These are phyloP conservation scores for Grosmannia serpens DNA, from an alignment of 2,329 filamentous ascomycete genomes.

Conservation along the genomic window DNA sequence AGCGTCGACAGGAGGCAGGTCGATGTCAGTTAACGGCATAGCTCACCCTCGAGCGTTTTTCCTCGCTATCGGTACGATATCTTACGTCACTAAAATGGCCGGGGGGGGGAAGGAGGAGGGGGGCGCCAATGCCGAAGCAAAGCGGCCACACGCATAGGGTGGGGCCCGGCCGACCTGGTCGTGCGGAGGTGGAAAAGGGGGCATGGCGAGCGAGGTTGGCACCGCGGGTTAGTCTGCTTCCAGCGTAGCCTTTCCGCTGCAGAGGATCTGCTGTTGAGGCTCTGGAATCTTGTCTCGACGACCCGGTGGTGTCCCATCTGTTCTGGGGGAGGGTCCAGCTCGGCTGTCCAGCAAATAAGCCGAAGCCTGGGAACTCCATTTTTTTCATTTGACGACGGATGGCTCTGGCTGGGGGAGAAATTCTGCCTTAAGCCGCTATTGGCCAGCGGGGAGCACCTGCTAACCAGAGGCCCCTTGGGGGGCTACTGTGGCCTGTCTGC, in stretches of 20 bases:
- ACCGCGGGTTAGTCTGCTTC: background rate
- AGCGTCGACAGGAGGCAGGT: background rate
- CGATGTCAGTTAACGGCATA: conserved; percentile 3
- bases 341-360: background rate
- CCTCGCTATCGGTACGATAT: background rate
- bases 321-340: background rate
- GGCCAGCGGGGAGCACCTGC: background rate
- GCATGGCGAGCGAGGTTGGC: background rate
- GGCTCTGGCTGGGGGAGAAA: no score
- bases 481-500: background rate
- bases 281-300: background rate
- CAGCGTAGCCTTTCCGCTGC: background rate
- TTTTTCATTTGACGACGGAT: no score
- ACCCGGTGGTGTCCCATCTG: background rate
- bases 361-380: background rate
- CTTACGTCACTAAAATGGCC: background rate
- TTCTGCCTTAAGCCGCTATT: background rate
- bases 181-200: background rate
- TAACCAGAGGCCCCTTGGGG: no score
- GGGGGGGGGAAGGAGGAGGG: background rate
- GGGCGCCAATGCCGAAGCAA: conserved; percentile 16
- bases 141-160: conserved; percentile 8
- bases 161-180: background rate
- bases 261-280: background rate
- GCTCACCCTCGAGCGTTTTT: background rate